Evolutionary conservation across 257 asterid species (phyloP).

Genomic region (Ehretia macrophylla): DNA sequence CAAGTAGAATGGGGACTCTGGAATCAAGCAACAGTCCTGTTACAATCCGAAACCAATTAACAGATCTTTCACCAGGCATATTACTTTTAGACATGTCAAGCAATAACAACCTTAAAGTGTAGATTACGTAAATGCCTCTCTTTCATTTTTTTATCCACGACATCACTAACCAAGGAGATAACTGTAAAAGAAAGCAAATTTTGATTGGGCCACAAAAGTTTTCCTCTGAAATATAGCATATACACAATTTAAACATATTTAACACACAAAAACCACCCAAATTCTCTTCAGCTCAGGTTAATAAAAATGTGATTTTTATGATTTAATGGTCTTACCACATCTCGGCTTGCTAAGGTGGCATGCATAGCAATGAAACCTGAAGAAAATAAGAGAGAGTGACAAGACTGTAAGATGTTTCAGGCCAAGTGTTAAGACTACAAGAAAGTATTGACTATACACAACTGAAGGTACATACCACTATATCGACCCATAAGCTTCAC

Average conservation of each 20-base stretch:
- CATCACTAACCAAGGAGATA: too few relatives aligned
- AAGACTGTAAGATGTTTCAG: conserved; percentile 1
- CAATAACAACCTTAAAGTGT: conserved; percentile 2
- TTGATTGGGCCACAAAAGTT: too few relatives aligned
- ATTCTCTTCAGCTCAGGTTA: background rate
- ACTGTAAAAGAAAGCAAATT: too few relatives aligned
- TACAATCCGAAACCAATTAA: conserved; percentile 30
- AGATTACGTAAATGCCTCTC: too few relatives aligned
- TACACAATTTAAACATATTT: background rate
- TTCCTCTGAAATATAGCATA: too few relatives aligned
- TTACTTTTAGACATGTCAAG: background rate
- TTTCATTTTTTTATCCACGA: too few relatives aligned
- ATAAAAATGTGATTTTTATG: background rate
- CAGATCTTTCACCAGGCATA: conserved; percentile 10
- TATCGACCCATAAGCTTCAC: conserved; percentile 98
- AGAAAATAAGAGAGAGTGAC: conserved; percentile 10
- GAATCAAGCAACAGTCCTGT: conserved; percentile 96
- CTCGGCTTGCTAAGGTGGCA: conserved; percentile 91
- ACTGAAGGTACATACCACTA: conserved; percentile 50
- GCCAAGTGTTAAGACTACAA: conserved; percentile 13
- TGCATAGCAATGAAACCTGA: conserved; percentile 95
- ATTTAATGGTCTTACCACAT: conserved; percentile 62
- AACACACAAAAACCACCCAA: background rate
- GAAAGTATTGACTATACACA: conserved; percentile 9
- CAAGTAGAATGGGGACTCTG: conserved; percentile 88